Conservation (phyloP, 176 grass and related monocot genomes). For the Zoysia japonica region DNA sequence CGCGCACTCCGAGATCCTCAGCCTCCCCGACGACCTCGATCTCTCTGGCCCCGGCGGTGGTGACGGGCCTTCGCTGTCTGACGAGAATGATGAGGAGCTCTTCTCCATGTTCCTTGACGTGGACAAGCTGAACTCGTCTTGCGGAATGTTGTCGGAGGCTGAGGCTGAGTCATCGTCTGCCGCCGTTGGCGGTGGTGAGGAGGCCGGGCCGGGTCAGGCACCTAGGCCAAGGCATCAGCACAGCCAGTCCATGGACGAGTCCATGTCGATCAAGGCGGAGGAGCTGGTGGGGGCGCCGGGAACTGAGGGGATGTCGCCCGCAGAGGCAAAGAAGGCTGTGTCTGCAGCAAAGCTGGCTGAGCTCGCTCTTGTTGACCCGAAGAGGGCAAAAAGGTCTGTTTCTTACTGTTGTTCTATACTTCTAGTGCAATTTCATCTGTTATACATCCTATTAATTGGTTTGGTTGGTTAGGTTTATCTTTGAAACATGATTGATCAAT, state of each 20-base stretch:
- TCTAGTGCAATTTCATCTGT: conserved; percentile 18
- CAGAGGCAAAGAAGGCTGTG: conserved; percentile 83
- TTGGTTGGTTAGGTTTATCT: conserved; percentile 2
- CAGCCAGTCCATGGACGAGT: conserved; percentile 94
- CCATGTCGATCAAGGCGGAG: conserved; percentile 73
- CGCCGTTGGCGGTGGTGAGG: conserved; percentile 29
- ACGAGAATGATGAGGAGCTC: conserved; percentile 84
- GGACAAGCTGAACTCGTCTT: conserved; percentile 65
- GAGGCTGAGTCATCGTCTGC: conserved; percentile 54
- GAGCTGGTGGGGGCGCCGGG: conserved; percentile 44
- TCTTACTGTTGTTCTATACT: conserved; percentile 3
- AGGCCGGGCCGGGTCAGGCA: conserved; percentile 15
- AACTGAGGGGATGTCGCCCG: conserved; percentile 55
- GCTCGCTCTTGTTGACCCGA: conserved; percentile 92
- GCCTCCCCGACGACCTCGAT: conserved; percentile 82
- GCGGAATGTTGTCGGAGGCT: conserved; percentile 48
- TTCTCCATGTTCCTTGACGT: conserved; percentile 91
- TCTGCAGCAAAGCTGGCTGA: conserved; percentile 85
- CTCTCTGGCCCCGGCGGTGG: conserved; percentile 57
- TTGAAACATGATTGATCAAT: not conserved
- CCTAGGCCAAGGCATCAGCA: conserved; percentile 78
- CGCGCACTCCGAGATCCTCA: conserved; percentile 88
- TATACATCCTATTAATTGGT: too few species aligned
- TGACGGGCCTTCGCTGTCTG: conserved; percentile 77
- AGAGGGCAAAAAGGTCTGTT: conserved; percentile 85